phyloP scores from a whole-genome alignment of 768 basidiomycete genomes.

The Macrolepiota albuminosa region DNA sequence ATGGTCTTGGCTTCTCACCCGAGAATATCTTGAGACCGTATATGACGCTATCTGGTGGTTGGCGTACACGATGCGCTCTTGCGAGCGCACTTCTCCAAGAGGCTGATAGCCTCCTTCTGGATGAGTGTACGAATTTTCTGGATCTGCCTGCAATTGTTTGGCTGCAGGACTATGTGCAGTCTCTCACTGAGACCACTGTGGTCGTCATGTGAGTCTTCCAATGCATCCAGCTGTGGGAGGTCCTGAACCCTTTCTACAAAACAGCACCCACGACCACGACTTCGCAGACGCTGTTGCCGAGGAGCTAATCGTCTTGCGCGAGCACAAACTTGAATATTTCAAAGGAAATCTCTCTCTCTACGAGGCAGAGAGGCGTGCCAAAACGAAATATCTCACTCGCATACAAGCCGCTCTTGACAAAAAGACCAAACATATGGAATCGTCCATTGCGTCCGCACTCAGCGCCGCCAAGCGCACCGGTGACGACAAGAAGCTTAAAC shows the following conservation, averaged over 20 bases:
- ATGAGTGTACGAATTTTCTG: conserved; percentile 52
- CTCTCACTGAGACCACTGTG: conserved; percentile 41
- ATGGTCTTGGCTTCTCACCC: conserved; percentile 54
- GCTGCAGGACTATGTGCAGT: conserved; percentile 47
- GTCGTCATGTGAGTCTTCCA: conserved; percentile 39
- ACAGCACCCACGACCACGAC: conserved; percentile 53
- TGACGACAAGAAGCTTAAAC: conserved; percentile 51
- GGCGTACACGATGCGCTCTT: conserved; percentile 56
- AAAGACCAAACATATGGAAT: conserved; percentile 39
- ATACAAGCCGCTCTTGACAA: conserved; percentile 38
- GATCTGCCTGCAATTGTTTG: conserved; percentile 51
- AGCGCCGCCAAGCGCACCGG: conserved; percentile 51
- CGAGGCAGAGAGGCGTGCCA: conserved; percentile 40
- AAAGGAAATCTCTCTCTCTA: conserved; percentile 51
- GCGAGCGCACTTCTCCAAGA: conserved; percentile 55
- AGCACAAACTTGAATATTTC: conserved; percentile 48
- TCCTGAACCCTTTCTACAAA: background rate
- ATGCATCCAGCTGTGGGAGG: background rate
- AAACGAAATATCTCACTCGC: conserved; percentile 37
- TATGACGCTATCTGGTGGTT: conserved; percentile 55
- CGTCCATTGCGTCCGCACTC: conserved; percentile 48
- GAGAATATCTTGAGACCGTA: conserved; percentile 34
- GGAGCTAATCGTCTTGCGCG: conserved; percentile 56
- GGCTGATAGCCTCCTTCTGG: conserved; percentile 53
- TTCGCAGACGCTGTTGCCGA: conserved; percentile 58